A percentile compares a stretch with the other conserved stretches of the same genome.
phyloP scores from a whole-genome alignment of 164 flowering plant genomes.

The Aristolochia contorta region DNA sequence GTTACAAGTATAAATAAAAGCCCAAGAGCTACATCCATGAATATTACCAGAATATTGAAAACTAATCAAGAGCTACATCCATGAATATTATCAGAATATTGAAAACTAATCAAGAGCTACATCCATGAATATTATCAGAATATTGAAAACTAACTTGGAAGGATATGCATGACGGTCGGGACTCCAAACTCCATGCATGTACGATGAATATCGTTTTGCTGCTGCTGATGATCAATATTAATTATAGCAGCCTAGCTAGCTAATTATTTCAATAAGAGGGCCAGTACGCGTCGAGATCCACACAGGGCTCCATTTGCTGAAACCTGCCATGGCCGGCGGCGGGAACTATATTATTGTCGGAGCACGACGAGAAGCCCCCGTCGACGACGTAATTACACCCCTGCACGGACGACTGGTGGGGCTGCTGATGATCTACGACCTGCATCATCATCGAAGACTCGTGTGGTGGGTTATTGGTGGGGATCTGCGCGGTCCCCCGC shows the following conservation, averaged over 20 bases:
- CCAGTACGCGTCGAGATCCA: conserved; percentile 65
- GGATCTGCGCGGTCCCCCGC: conserved; percentile 11
- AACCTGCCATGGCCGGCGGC: conserved; percentile 24
- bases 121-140: neutral
- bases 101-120: neutral
- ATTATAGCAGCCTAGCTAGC: too few species aligned
- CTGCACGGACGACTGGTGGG: conserved; percentile 20
- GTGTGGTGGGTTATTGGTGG: conserved; percentile 21
- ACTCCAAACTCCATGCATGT: too few species aligned
- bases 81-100: neutral
- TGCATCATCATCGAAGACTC: too few species aligned
- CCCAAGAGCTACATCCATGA: too few species aligned
- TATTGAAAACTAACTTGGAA: neutral
- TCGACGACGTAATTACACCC: conserved; percentile 3
- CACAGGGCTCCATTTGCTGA: conserved; percentile 46
- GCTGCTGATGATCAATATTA: too few species aligned
- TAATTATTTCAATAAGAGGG: conserved; percentile 15
- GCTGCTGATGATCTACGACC: too few species aligned
- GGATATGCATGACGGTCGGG: too few species aligned
- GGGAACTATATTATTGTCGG: too few species aligned
- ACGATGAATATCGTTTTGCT: too few species aligned
- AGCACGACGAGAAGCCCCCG: too few species aligned
- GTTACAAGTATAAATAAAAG: too few species aligned
- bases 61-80: neutral
- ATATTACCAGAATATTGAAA: neutral